A percentile compares a stretch with the other conserved stretches of the same genome.
phyloP scores from a whole-genome alignment of 805 yeast genomes.

The Yarrowia deformans region DNA sequence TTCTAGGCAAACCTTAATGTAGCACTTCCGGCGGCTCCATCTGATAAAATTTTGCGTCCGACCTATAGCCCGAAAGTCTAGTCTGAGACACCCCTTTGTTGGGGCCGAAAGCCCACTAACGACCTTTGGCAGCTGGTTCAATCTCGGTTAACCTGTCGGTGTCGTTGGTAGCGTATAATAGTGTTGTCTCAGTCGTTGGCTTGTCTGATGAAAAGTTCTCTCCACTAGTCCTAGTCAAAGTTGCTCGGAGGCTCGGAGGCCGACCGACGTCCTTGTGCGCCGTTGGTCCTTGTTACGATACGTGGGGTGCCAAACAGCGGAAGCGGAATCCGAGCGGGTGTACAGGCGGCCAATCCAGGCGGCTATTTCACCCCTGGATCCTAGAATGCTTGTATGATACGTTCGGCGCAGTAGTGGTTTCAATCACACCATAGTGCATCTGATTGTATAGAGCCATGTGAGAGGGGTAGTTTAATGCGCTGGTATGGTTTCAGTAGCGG shows the following conservation, averaged over 20 bases:
- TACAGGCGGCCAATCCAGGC: neutral
- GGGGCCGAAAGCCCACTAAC: neutral
- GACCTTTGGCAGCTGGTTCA: neutral
- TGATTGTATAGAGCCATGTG: neutral
- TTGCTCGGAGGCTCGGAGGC: neutral
- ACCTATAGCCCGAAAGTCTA: neutral
- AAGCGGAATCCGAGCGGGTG: neutral
- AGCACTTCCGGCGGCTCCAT: neutral
- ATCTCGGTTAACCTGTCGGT: neutral
- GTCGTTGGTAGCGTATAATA: too few species aligned
- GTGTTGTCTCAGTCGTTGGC: too few species aligned
- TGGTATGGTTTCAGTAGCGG: too few species aligned
- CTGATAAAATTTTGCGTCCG: constrained; percentile 28
- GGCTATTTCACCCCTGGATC: constrained; percentile 7
- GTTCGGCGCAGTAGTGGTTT: too few species aligned
- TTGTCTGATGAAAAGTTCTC: too few species aligned
- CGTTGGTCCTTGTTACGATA: neutral
- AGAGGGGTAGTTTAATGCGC: neutral
- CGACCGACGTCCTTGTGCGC: neutral
- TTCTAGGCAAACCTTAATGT: neutral
- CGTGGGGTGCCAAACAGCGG: neutral
- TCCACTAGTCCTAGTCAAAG: neutral
- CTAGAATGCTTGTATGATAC: neutral
- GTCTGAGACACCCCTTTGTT: neutral
- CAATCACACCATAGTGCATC: neutral